Evolutionary conservation across 2,329 filamentous ascomycete genomes (phyloP).

Genomic region (Chaetothyriales sp.): DNA sequence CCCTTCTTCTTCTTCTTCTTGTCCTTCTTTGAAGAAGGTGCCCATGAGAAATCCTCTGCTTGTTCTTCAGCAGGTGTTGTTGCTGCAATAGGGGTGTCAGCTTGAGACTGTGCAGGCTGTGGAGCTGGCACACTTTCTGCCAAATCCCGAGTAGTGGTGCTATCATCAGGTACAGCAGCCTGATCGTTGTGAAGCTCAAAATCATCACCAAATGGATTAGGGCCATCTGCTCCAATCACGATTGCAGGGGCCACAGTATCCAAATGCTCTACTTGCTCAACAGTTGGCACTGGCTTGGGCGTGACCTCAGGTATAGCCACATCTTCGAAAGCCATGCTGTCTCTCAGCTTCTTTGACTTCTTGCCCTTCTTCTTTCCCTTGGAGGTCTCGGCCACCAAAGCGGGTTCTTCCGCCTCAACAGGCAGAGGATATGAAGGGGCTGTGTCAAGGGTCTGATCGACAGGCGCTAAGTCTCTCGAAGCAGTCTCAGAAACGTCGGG

Average conservation of each 20-base stretch:
- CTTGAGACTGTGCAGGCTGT: too few relatives aligned
- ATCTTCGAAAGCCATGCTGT: too few relatives aligned
- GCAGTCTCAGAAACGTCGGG: background rate
- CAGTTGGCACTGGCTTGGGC: too few relatives aligned
- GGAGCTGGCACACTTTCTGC: too few relatives aligned
- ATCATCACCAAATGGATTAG: conserved; percentile 10
- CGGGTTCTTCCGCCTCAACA: too few relatives aligned
- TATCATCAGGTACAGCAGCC: background rate
- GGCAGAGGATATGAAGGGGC: too few relatives aligned
- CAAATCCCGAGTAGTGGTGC: background rate
- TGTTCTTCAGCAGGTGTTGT: background rate
- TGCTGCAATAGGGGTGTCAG: too few relatives aligned
- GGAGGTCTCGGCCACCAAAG: too few relatives aligned
- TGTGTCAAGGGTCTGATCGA: background rate
- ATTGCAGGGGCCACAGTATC: background rate
- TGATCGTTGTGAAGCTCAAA: conserved; percentile 4
- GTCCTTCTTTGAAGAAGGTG: conserved; percentile 11
- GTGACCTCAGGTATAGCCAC: too few relatives aligned
- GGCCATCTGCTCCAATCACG: background rate
- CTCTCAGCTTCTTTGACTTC: too few relatives aligned
- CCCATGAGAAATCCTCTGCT: background rate
- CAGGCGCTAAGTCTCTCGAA: background rate
- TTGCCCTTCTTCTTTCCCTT: too few relatives aligned
- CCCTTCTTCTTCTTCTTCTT: conserved; percentile 9
- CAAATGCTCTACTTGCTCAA: conserved; percentile 1